A percentile compares a stretch with the other conserved stretches of the same genome.
phyloP scores from a whole-genome alignment of 2,329 filamentous ascomycete genomes.

The Hypocreales sp. region DNA sequence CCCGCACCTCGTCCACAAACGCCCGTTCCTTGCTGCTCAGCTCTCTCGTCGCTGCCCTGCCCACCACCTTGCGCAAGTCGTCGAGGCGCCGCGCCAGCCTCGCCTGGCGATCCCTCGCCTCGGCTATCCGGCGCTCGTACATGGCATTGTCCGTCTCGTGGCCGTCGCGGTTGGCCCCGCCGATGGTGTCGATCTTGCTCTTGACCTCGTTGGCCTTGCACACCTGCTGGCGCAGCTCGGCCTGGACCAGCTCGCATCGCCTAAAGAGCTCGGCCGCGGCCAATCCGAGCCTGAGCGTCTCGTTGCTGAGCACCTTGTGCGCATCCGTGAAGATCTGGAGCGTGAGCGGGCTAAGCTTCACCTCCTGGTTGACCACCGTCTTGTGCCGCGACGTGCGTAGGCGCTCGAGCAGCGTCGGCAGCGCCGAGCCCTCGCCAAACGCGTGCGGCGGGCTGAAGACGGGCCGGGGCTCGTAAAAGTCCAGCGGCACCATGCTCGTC shows the following conservation, averaged over 20 bases:
- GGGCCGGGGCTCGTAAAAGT: constrained; percentile 48
- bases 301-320: constrained; percentile 54
- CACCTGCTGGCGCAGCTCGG: constrained; percentile 53
- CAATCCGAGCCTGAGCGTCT: constrained; percentile 52
- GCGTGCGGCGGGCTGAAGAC: constrained; percentile 47
- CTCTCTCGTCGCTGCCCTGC: constrained; percentile 24
- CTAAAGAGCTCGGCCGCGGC: constrained; percentile 62
- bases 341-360: constrained; percentile 55
- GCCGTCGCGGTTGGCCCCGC: constrained; percentile 28
- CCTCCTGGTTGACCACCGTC: constrained; percentile 47
- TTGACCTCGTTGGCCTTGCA: constrained; percentile 49
- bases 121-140: constrained; percentile 41
- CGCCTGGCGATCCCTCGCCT: constrained; percentile 38
- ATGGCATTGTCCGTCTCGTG: constrained; percentile 36
- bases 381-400: constrained; percentile 45
- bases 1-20: constrained; percentile 29
- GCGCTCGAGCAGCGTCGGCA: constrained; percentile 39
- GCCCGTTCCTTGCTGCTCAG: constrained; percentile 29
- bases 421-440: constrained; percentile 39
- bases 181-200: constrained; percentile 48
- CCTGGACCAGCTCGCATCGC: constrained; percentile 50
- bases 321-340: constrained; percentile 57
- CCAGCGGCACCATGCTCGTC: constrained; percentile 26
- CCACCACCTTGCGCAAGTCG: constrained; percentile 29
- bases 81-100: constrained; percentile 45